These are phyloP conservation scores for Arxiozyma heterogenica DNA, from an alignment of 1,139 yeast genomes.

Conservation along the genomic window DNA sequence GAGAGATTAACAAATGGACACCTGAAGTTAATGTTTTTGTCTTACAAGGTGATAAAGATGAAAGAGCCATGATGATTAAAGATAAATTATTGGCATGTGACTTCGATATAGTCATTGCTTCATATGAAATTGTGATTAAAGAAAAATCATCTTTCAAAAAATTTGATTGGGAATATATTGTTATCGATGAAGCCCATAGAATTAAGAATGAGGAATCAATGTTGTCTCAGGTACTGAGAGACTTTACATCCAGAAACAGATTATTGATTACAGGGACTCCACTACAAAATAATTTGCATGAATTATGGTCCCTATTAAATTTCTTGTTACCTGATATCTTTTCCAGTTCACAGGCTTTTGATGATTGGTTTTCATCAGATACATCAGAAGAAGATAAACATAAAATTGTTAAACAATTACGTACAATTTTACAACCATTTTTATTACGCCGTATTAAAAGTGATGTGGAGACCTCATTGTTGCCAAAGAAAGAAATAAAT, in stretches of 20 bases:
- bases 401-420: constrained; percentile 72
- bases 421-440: constrained; percentile 79
- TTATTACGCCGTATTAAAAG: constrained; percentile 80
- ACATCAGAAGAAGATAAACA: constrained; percentile 50
- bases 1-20: constrained; percentile 91
- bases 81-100: constrained; percentile 56
- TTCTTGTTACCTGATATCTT: constrained; percentile 90
- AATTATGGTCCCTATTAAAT: constrained; percentile 88
- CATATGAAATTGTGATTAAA: constrained; percentile 86
- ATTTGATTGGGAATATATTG: constrained; percentile 85
- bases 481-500: constrained; percentile 86
- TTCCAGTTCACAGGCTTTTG: constrained; percentile 82
- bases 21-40: constrained; percentile 88
- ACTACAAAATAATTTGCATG: constrained; percentile 86
- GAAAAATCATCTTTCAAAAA: constrained; percentile 76
- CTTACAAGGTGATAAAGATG: constrained; percentile 80
- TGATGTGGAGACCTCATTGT: constrained; percentile 83
- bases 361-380: constrained; percentile 68
- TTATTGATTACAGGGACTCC: constrained; percentile 94
- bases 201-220: constrained; percentile 90
- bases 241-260: constrained; percentile 77
- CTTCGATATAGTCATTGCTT: constrained; percentile 82
- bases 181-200: constrained; percentile 95
- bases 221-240: constrained; percentile 78
- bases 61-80: constrained; percentile 53